These are phyloP conservation scores for Flammula alnicola DNA, from an alignment of 1,284 basidiomycete genomes.

Conservation along the genomic window DNA sequence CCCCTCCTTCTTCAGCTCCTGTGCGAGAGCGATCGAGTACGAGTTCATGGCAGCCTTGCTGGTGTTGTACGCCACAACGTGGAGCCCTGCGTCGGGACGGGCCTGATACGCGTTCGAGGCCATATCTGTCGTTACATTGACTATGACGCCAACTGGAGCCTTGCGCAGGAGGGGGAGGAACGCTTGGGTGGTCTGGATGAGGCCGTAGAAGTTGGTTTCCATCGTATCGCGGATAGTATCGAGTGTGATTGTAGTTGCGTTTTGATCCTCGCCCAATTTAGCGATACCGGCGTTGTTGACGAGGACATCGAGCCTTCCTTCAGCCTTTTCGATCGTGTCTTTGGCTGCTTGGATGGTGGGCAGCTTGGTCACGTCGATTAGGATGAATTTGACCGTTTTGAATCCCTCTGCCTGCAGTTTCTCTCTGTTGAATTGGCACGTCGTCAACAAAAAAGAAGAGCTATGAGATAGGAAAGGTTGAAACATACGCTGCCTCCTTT, in stretches of 20 bases:
- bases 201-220: slow-evolving; percentile 25
- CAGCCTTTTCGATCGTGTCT: slow-evolving; percentile 40
- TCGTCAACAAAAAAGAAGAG: background rate
- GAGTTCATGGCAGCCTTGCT: slow-evolving; percentile 89
- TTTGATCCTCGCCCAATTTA: slow-evolving; percentile 36
- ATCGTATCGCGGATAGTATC: slow-evolving; percentile 36
- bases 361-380: slow-evolving; percentile 29
- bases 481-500: slow-evolving; percentile 22
- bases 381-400: slow-evolving; percentile 20
- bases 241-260: slow-evolving; percentile 36
- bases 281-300: slow-evolving; percentile 54
- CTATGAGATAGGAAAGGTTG: background rate
- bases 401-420: slow-evolving; percentile 20
- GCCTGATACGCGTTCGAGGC: slow-evolving; percentile 59
- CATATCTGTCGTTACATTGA: slow-evolving; percentile 39
- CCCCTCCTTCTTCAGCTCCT: slow-evolving; percentile 70
- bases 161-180: slow-evolving; percentile 21
- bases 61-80: slow-evolving; percentile 41
- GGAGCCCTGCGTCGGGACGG: slow-evolving; percentile 27
- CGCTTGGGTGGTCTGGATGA: slow-evolving; percentile 17
- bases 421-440: slow-evolving; percentile 18
- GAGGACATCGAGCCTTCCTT: slow-evolving; percentile 50
- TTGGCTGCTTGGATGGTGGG: slow-evolving; percentile 39
- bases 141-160: slow-evolving; percentile 19
- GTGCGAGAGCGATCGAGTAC: slow-evolving; percentile 82